A percentile compares a stretch with the other conserved stretches of the same genome.
phyloP scores from a whole-genome alignment of 2,329 filamentous ascomycete species.

The Fusarium sp. region DNA sequence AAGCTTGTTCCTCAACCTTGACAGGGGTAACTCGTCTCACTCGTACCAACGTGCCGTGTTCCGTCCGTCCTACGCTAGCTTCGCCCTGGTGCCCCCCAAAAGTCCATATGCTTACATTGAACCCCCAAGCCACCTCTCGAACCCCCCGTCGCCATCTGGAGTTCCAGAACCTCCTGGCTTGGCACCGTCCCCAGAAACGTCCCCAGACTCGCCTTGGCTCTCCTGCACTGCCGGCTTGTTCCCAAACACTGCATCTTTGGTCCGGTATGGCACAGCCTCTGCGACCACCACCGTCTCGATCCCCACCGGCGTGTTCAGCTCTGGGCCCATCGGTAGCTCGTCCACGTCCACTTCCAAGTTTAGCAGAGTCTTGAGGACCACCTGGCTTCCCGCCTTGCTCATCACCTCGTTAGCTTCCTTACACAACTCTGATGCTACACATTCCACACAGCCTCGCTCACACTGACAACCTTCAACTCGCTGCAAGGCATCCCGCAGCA shows the following conservation, averaged over 20 bases:
- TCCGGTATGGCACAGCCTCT: constrained; percentile 67
- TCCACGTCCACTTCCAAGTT: constrained; percentile 85
- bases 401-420: constrained; percentile 91
- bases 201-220: not conserved
- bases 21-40: constrained; percentile 24
- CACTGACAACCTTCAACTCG: constrained; percentile 83
- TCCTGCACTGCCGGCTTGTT: constrained; percentile 24
- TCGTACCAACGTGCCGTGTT: constrained; percentile 30
- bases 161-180: constrained; percentile 24
- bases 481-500: constrained; percentile 80
- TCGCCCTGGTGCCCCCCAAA: not conserved
- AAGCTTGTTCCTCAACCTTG: constrained; percentile 25
- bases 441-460: constrained; percentile 86
- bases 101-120: constrained; percentile 29
- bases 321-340: constrained; percentile 85
- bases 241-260: constrained; percentile 24
- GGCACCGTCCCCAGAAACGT: constrained; percentile 6
- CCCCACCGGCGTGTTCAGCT: constrained; percentile 75
- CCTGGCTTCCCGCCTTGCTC: constrained; percentile 88
- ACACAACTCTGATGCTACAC: constrained; percentile 86
- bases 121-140: constrained; percentile 43
- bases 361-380: constrained; percentile 82
- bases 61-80: constrained; percentile 21
- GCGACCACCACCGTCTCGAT: constrained; percentile 87
- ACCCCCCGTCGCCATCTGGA: constrained; percentile 37